Percentiles rank a stretch among this genome's conserved stretches.
Evolutionary conservation across 495 filamentous ascomycete species (phyloP).

Genomic region (Melanomma pulvis-pyrius): DNA sequence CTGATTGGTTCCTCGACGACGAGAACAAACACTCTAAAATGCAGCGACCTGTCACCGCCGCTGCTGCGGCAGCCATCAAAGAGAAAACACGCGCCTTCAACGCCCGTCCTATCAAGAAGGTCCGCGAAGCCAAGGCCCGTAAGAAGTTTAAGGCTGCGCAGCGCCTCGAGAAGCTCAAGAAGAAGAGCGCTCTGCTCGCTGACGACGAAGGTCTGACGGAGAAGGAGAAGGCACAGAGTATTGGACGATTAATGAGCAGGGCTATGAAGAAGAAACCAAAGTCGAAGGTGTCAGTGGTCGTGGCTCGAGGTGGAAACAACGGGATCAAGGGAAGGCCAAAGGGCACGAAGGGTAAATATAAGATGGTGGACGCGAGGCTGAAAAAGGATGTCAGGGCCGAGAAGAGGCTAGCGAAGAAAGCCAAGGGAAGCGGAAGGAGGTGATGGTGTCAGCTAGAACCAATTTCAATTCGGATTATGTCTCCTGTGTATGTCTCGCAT

Average conservation of each 20-base stretch:
- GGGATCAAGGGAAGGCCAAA: conserved; percentile 77
- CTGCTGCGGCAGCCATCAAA: conserved; percentile 88
- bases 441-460: not conserved
- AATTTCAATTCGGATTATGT: not conserved
- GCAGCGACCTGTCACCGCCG: conserved; percentile 84
- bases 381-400: conserved; percentile 96
- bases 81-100: conserved; percentile 94
- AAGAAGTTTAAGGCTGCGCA: conserved; percentile 97
- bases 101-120: conserved; percentile 98
- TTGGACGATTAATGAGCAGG: conserved; percentile 77
- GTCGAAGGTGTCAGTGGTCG: conserved; percentile 82
- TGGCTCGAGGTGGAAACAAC: conserved; percentile 81
- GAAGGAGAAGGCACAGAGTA: conserved; percentile 87
- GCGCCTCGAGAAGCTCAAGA: conserved; percentile 86
- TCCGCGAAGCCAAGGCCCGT: conserved; percentile 89
- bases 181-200: conserved; percentile 85
- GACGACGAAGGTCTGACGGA: conserved; percentile 91
- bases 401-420: conserved; percentile 79
- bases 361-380: conserved; percentile 96
- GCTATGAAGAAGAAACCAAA: conserved; percentile 85
- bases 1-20: conserved; percentile 98
- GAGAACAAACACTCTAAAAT: conserved; percentile 80
- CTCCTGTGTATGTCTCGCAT: no score
- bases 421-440: conserved; percentile 38
- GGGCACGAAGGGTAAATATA: conserved; percentile 96